Conservation (phyloP, 768 basidiomycete species). For the Termitomyces titanicus region DNA sequence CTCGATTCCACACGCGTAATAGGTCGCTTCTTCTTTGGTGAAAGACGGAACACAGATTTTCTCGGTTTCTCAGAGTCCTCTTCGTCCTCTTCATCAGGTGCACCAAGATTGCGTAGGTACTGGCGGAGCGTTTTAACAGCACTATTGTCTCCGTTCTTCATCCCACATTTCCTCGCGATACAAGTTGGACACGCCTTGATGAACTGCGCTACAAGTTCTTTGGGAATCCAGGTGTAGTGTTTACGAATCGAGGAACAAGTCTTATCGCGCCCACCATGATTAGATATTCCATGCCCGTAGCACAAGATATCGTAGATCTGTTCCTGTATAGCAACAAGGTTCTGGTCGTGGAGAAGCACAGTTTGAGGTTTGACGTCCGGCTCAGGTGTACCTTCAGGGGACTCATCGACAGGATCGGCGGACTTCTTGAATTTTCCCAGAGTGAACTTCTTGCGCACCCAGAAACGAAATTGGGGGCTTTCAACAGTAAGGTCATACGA, state of each 20-base stretch:
- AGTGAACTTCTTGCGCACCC: slow-evolving; percentile 81
- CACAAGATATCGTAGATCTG: slow-evolving; percentile 77
- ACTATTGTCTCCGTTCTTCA: slow-evolving; percentile 13
- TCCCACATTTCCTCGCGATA: slow-evolving; percentile 40
- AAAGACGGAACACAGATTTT: not conserved
- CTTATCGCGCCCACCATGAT: slow-evolving; percentile 79
- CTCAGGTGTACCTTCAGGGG: not conserved
- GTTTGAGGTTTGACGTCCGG: slow-evolving; percentile 10
- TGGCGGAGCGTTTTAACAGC: slow-evolving; percentile 13
- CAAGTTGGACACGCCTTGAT: slow-evolving; percentile 81
- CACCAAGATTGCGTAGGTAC: slow-evolving; percentile 8
- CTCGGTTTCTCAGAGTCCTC: not conserved
- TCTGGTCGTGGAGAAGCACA: slow-evolving; percentile 68
- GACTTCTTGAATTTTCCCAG: slow-evolving; percentile 33
- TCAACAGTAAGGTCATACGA: slow-evolving; percentile 41
- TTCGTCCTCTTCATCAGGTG: not conserved
- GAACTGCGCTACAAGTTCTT: slow-evolving; percentile 76
- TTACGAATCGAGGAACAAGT: slow-evolving; percentile 63
- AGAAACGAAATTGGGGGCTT: slow-evolving; percentile 75
- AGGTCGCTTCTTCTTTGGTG: not conserved
- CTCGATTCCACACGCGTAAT: not conserved
- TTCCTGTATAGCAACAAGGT: slow-evolving; percentile 73
- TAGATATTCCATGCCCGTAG: slow-evolving; percentile 60
- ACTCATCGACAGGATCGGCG: slow-evolving; percentile 9
- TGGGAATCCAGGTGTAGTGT: slow-evolving; percentile 81